A percentile compares a stretch with the other conserved stretches of the same genome.
Conservation (phyloP, 306 rosid species). For the Arachis hypogaea region DNA sequence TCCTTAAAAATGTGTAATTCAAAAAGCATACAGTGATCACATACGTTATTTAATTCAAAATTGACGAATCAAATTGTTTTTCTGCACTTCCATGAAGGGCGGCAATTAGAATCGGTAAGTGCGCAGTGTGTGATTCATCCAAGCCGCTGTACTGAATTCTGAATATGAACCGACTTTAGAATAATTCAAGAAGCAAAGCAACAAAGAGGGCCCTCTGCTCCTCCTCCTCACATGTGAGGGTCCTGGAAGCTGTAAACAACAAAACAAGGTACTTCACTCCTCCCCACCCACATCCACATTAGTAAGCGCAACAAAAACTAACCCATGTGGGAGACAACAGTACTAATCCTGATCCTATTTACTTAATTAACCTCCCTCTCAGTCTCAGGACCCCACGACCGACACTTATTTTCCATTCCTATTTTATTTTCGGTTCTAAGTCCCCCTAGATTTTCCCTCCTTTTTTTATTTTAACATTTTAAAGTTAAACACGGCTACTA, state of each 20-base stretch:
- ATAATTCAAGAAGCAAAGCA: not conserved
- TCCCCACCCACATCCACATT: slow-evolving; percentile 1
- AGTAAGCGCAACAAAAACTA: slow-evolving; percentile 18
- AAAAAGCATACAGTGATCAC: too few relatives aligned
- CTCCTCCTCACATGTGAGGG: slow-evolving; percentile 31
- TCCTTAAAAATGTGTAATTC: too few relatives aligned
- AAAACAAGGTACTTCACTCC: slow-evolving; percentile 12
- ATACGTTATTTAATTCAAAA: too few relatives aligned
- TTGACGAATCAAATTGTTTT: too few relatives aligned
- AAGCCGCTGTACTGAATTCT: not conserved
- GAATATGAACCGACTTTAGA: not conserved
- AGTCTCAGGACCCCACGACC: slow-evolving; percentile 59
- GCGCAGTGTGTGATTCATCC: not conserved
- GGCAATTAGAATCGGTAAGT: slow-evolving; percentile 3
- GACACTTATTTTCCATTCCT: slow-evolving; percentile 48
- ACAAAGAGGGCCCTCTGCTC: not conserved
- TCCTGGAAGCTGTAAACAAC: not conserved
- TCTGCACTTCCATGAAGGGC: not conserved
- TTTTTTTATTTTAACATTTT: slow-evolving; percentile 14
- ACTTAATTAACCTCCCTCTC: not conserved
- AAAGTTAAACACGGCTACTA: slow-evolving; percentile 29
- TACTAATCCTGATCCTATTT: slow-evolving; percentile 36
- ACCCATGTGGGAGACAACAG: slow-evolving; percentile 62
- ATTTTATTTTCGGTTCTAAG: not conserved
- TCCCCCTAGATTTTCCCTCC: slow-evolving; percentile 42